phyloP scores from a whole-genome alignment of 106 monocot species.

The Acanthochlamys bracteata region DNA sequence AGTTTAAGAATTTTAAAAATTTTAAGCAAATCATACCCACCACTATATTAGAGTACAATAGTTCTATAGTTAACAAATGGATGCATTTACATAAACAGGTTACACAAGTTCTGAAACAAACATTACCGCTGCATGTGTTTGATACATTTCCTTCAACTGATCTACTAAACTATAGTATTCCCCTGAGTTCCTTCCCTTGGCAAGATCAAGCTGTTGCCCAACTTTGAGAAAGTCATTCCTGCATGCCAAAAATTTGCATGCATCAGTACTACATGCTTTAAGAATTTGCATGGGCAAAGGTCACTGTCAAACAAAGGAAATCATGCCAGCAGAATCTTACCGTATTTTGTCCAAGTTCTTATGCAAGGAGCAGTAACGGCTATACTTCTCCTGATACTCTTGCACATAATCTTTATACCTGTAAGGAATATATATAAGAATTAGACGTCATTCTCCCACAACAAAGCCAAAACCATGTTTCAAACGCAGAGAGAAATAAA shows the following conservation, averaged over 20 bases:
- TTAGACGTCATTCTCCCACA: not conserved
- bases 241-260: conserved; percentile 11
- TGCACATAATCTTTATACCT: conserved; percentile 84
- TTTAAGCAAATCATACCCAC: too few relatives aligned
- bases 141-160: conserved; percentile 55
- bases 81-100: not conserved
- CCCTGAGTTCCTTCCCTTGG: conserved; percentile 36
- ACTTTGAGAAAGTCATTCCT: conserved; percentile 74
- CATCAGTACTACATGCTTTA: not conserved
- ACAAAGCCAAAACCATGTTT: not conserved
- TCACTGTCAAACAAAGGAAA: not conserved
- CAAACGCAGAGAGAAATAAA: not conserved
- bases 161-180: conserved; percentile 45
- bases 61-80: not conserved
- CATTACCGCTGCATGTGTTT: conserved; percentile 39
- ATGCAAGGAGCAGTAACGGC: conserved; percentile 55
- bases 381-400: conserved; percentile 80
- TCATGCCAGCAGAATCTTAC: conserved; percentile 17
- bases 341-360: conserved; percentile 61
- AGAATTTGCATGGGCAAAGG: not conserved
- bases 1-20: too few relatives aligned
- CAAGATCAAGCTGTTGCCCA: conserved; percentile 54
- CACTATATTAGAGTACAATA: not conserved
- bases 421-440: not conserved
- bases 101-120: not conserved